A percentile compares a stretch with the other conserved stretches of the same genome.
phyloP scores from a whole-genome alignment of 495 filamentous ascomycete genomes.

The Bathelium albidoporum region DNA sequence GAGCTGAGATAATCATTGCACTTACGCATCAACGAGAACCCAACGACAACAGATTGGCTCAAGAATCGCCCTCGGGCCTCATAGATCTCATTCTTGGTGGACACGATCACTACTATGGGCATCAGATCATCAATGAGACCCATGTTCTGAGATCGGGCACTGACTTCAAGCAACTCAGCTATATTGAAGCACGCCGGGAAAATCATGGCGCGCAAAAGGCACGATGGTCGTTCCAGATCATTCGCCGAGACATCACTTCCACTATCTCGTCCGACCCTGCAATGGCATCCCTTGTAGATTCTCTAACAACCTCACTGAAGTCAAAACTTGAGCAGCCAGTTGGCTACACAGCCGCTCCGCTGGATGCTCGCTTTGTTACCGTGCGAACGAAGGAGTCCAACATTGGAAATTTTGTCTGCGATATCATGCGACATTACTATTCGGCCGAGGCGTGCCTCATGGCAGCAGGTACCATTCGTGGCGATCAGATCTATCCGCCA shows the following conservation, averaged over 20 bases:
- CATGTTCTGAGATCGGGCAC: conserved; percentile 75
- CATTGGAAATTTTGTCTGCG: conserved; percentile 79
- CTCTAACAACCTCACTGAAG: conserved; percentile 58
- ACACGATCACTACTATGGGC: conserved; percentile 81
- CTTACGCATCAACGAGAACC: conserved; percentile 81
- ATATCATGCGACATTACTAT: conserved; percentile 80
- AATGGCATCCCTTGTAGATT: conserved; percentile 48
- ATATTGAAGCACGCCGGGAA: conserved; percentile 60
- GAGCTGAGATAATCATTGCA: conserved; percentile 70
- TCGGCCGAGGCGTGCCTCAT: conserved; percentile 70
- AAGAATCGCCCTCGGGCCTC: conserved; percentile 50
- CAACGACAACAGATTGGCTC: conserved; percentile 63
- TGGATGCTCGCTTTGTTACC: conserved; percentile 79
- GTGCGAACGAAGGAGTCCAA: conserved; percentile 70
- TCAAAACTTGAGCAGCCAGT: conserved; percentile 71
- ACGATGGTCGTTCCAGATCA: conserved; percentile 69
- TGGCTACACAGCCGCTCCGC: conserved; percentile 65
- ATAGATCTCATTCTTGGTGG: conserved; percentile 82
- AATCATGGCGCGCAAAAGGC: conserved; percentile 24
- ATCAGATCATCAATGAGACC: conserved; percentile 61
- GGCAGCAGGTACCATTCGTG: conserved; percentile 79
- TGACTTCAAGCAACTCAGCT: conserved; percentile 85
- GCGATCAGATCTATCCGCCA: conserved; percentile 78
- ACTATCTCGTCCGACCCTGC: conserved; percentile 51
- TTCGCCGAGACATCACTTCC: conserved; percentile 57